A percentile compares a stretch with the other conserved stretches of the same genome.
Evolutionary conservation across 2,329 filamentous ascomycete genomes (phyloP).

Genomic region (Phyllosticta capitalensis): DNA sequence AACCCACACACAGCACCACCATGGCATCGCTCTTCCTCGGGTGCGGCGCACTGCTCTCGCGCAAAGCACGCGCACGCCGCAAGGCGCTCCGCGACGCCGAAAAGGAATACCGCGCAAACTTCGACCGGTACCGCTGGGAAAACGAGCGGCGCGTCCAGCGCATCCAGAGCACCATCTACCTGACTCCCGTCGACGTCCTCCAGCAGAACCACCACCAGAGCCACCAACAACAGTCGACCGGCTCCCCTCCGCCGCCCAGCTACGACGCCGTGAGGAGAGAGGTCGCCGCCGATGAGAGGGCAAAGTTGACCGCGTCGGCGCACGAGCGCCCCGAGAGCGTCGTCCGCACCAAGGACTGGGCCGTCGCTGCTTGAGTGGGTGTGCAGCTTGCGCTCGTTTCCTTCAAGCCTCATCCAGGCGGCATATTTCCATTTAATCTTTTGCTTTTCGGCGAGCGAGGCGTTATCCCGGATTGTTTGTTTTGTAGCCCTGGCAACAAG

Average conservation of each 20-base stretch:
- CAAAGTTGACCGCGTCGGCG: neutral
- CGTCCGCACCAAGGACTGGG: neutral
- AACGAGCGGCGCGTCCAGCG: slow-evolving; percentile 6
- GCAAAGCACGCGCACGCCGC: neutral
- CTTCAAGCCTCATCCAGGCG: neutral
- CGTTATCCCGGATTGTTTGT: neutral
- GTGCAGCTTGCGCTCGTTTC: neutral
- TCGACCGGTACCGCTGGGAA: neutral
- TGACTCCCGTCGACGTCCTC: neutral
- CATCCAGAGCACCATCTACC: neutral
- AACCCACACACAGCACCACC: neutral
- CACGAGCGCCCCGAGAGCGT: neutral
- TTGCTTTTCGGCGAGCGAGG: neutral
- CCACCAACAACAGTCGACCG: too few relatives aligned
- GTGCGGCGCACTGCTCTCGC: slow-evolving; percentile 1
- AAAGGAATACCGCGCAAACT: slow-evolving; percentile 6
- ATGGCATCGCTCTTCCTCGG: slow-evolving; percentile 1
- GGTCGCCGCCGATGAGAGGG: neutral
- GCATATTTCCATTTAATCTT: neutral
- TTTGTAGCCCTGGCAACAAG: neutral
- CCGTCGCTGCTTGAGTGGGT: neutral
- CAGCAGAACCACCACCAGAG: neutral
- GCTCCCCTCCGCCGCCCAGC: neutral
- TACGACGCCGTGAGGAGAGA: neutral
- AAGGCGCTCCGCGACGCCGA: neutral